Conservation (phyloP, 345 rosid species). For the Arabidopsis suecica region DNA sequence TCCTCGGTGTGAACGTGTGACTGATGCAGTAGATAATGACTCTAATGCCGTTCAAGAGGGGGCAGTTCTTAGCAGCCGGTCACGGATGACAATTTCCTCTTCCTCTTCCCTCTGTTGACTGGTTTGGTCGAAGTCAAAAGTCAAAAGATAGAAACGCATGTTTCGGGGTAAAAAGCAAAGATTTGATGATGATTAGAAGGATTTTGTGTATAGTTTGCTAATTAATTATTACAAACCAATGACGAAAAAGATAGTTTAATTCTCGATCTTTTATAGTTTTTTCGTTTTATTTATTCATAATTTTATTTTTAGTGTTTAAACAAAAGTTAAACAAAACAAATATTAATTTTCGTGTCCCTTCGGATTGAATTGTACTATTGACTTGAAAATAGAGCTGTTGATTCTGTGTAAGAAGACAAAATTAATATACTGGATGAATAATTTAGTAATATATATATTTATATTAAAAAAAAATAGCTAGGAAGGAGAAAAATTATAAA, state of each 20-base stretch:
- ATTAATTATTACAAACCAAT: constrained; percentile 23
- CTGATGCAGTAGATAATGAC: constrained; percentile 31
- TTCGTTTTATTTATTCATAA: constrained; percentile 11
- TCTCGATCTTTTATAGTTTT: constrained; percentile 10
- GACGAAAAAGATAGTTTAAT: constrained; percentile 7
- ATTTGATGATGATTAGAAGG: constrained; percentile 44
- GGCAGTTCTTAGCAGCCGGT: constrained; percentile 29
- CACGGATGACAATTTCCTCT: constrained; percentile 41
- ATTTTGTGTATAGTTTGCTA: constrained; percentile 42
- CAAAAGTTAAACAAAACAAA: not conserved
- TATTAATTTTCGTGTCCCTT: not conserved
- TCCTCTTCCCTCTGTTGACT: constrained; percentile 42
- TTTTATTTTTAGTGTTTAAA: not conserved
- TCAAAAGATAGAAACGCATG: constrained; percentile 44
- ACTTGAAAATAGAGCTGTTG: not conserved
- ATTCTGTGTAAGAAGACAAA: not conserved
- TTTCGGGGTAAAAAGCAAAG: constrained; percentile 39
- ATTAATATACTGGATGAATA: not conserved
- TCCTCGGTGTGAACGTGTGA: constrained; percentile 44
- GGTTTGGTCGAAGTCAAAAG: constrained; percentile 39
- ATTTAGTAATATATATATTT: not conserved
- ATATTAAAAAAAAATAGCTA: not conserved
- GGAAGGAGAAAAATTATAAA: not conserved
- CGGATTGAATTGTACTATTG: not conserved
- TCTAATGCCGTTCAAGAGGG: constrained; percentile 39